These are phyloP conservation scores for Pulveroboletus sp. DNA, from an alignment of 1,284 basidiomycete species.

Conservation along the genomic window DNA sequence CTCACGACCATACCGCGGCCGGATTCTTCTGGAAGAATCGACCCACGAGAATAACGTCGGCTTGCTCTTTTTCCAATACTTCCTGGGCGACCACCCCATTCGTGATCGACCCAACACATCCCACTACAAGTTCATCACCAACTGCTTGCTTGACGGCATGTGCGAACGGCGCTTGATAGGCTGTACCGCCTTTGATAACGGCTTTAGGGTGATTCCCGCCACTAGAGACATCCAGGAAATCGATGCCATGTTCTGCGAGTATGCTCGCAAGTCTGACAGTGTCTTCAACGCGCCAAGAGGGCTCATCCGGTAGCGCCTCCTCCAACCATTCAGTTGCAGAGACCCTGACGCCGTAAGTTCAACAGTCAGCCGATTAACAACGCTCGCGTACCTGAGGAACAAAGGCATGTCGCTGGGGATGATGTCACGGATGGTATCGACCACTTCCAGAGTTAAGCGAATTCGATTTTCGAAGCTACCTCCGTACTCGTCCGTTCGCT, in stretches of 20 bases:
- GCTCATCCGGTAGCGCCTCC: constrained; percentile 47
- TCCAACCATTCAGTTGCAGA: constrained; percentile 68
- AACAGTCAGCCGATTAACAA: constrained; percentile 25
- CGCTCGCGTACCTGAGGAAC: constrained; percentile 58
- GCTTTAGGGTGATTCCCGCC: constrained; percentile 57
- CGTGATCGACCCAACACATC: constrained; percentile 65
- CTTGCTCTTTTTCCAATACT: constrained; percentile 55
- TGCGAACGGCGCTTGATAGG: constrained; percentile 55
- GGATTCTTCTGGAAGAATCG: constrained; percentile 62
- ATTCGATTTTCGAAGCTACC: constrained; percentile 73
- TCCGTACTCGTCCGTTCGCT: constrained; percentile 72
- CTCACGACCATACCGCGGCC: constrained; percentile 45
- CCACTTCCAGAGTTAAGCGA: constrained; percentile 60
- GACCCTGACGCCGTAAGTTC: constrained; percentile 38
- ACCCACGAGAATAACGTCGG: constrained; percentile 59
- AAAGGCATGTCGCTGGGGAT: constrained; percentile 64
- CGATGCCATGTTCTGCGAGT: constrained; percentile 60
- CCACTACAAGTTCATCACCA: constrained; percentile 52
- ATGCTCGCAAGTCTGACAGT: constrained; percentile 53
- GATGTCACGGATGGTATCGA: constrained; percentile 50
- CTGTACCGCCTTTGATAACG: constrained; percentile 48
- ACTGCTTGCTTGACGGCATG: constrained; percentile 60
- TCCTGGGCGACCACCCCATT: constrained; percentile 59
- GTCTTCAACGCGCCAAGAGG: constrained; percentile 63
- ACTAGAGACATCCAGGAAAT: constrained; percentile 66